Base-by-base conservation (phyloP, 2,329 filamentous ascomycete species). In the Fusarium transvaalense region DNA sequence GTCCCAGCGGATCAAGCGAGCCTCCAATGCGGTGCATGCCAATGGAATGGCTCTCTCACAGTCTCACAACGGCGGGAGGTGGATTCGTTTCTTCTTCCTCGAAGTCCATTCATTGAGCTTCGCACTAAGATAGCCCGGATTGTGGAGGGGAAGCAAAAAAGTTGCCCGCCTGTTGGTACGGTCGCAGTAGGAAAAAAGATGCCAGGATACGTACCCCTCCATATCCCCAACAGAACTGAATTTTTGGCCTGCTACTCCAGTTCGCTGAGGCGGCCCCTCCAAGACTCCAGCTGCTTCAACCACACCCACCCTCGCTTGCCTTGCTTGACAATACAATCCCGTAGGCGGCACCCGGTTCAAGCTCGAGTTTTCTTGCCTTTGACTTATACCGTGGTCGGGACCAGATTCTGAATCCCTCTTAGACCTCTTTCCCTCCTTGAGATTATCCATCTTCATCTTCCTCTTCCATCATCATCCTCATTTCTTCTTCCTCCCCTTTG, bases 181-280 rank as follows among this genome's bases (percentile, higher is more conserved):
- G 58, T 52, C 19, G 43, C 39, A 48, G 46, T 41, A 50, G 34
- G 35, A 56, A 69, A 70, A 68, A 71, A 50, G 64, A 42, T 68
- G 68, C 63, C 45, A 62, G 64, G 72, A 73, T 74, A 74, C 72
- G 72, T 74, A 74, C 71, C 72, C 72, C 70, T 73, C 68, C 69
- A 71, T 71, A 76, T 80, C 80, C 80, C 80, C 80, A 82, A 81
- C 77, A 81, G 77, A 80, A 79, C 78, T 78, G 78, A 79, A 80
- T 65, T 75, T 75, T 74, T 74, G 72, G 70, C 72, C 72, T 72
- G 71, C 56, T 67, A 63, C 66, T 74, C 69, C 68, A 65, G 70
- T 68, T 62, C 68, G 67, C 69, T 74, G 71, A 64, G 68, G 68
- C 62, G 71, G 71, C 61, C 68, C 68, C 68, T 71, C 68, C 68